phyloP scores from a whole-genome alignment of 768 basidiomycete species.

The Solioccasus polychromus region DNA sequence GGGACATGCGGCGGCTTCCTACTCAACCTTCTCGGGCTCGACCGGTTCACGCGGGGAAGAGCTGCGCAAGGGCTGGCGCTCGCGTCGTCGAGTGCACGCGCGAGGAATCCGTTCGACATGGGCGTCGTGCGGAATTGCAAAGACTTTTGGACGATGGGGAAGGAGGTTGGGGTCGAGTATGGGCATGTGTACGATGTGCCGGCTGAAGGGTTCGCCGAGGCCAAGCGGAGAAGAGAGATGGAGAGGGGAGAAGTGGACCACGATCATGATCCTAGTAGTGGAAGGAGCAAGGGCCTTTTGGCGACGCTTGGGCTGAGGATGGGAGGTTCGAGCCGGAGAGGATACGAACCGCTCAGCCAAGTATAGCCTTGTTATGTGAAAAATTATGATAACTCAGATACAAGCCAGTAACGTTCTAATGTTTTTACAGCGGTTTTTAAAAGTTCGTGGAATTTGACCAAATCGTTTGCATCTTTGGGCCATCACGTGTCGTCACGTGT shows the following conservation, averaged over 20 bases:
- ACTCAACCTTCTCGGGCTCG: constrained; percentile 88
- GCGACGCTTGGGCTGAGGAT: constrained; percentile 35
- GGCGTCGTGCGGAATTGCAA: constrained; percentile 77
- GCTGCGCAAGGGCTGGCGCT: constrained; percentile 83
- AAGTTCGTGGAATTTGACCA: too few relatives aligned
- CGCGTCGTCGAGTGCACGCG: constrained; percentile 50
- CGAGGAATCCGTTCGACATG: constrained; percentile 89
- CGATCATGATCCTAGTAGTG: constrained; percentile 48
- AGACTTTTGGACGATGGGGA: constrained; percentile 92
- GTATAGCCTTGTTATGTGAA: too few relatives aligned
- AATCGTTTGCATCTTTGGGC: too few relatives aligned
- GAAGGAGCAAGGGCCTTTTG: constrained; percentile 38
- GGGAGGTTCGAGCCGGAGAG: constrained; percentile 34
- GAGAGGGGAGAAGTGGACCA: constrained; percentile 39
- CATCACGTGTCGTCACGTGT: too few relatives aligned
- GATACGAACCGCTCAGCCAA: constrained; percentile 34
- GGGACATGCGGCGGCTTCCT: constrained; percentile 56
- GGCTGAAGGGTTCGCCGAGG: constrained; percentile 76
- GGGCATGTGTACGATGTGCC: constrained; percentile 88
- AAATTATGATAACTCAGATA: too few relatives aligned
- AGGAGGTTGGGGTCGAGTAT: constrained; percentile 88
- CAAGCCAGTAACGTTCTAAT: too few relatives aligned
- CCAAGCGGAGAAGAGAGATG: constrained; percentile 54
- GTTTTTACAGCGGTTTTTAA: too few relatives aligned
- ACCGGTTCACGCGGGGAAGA: constrained; percentile 89